A percentile compares a stretch with the other conserved stretches of the same genome.
Evolutionary conservation across 2,329 filamentous ascomycete species (phyloP).

Genomic region (Emergomyces orientalis): DNA sequence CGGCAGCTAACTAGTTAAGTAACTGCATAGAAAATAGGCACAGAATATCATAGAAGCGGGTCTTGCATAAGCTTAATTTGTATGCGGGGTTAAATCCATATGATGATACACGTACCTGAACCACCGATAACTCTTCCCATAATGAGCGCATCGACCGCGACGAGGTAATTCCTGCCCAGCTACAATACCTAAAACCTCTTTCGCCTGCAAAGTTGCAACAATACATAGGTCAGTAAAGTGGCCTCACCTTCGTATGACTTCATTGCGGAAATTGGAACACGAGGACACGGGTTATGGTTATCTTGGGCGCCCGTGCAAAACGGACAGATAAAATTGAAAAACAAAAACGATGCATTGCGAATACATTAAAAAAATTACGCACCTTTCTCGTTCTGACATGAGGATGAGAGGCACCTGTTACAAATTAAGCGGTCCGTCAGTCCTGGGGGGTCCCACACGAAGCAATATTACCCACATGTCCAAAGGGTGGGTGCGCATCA

Average conservation of each 20-base stretch:
- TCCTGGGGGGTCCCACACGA: background rate
- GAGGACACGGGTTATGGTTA: too few relatives aligned
- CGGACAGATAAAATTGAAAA: background rate
- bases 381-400: conserved; percentile 1
- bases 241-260: background rate
- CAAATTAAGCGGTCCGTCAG: background rate
- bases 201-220: conserved; percentile 24
- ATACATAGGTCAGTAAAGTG: background rate
- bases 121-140: conserved; percentile 48
- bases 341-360: background rate
- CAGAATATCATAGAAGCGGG: too few relatives aligned
- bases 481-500: background rate
- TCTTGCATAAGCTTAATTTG: background rate
- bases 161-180: conserved; percentile 46
- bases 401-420: conserved; percentile 3
- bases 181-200: conserved; percentile 46
- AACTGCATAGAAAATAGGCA: background rate
- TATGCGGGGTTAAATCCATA: background rate
- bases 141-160: conserved; percentile 46
- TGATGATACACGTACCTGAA: conserved; percentile 37
- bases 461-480: background rate
- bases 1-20: background rate
- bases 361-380: background rate
- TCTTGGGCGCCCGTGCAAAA: background rate
- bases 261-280: background rate